Evolutionary conservation across 176 grass and related monocot species (phyloP).

Genomic region (Triticum timopheevii): DNA sequence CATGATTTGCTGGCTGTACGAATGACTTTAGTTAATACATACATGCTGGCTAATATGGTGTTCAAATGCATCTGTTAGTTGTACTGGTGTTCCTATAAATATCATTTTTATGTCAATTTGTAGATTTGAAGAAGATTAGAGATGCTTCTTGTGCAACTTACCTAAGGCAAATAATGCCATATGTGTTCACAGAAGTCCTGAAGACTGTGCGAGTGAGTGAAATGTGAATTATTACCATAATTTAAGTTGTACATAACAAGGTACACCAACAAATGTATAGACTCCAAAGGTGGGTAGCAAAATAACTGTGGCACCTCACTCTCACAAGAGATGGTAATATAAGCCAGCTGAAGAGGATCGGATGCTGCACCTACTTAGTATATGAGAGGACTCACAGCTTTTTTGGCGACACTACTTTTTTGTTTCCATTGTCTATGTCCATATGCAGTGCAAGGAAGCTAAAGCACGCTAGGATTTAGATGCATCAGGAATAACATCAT

Average conservation of each 20-base stretch:
- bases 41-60: too few relatives aligned
- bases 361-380: too few relatives aligned
- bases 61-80: too few relatives aligned
- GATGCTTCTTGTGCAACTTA: too few relatives aligned
- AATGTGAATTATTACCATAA: not conserved
- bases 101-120: too few relatives aligned
- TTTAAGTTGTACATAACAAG: not conserved
- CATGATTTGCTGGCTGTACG: too few relatives aligned
- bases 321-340: not conserved
- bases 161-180: too few relatives aligned
- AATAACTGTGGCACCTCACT: not conserved
- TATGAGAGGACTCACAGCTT: not conserved
- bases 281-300: not conserved
- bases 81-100: too few relatives aligned
- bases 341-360: not conserved
- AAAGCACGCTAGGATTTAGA: not conserved
- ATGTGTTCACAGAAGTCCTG: too few relatives aligned
- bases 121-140: too few relatives aligned
- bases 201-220: too few relatives aligned
- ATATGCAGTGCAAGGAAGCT: not conserved
- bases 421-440: not conserved
- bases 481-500: not conserved
- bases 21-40: too few relatives aligned
- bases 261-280: not conserved
- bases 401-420: not conserved